These are phyloP conservation scores for Ustilago vetiveriae DNA, from an alignment of 1,284 basidiomycete genomes.

Conservation along the genomic window DNA sequence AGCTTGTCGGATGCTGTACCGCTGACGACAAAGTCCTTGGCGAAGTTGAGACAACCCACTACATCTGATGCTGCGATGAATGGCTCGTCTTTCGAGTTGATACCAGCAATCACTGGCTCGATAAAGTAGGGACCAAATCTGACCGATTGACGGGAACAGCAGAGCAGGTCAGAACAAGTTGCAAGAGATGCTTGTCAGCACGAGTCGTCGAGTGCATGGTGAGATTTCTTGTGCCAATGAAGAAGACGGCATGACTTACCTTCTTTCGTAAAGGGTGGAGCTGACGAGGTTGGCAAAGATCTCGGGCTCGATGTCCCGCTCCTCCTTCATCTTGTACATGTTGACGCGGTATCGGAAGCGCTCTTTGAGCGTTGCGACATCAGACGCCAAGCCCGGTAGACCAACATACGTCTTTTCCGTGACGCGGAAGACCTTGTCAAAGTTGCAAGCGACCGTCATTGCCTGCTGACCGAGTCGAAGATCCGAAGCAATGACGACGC, in stretches of 20 bases:
- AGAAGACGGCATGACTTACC: too few relatives aligned
- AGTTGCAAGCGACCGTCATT: constrained; percentile 87
- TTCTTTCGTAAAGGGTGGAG: constrained; percentile 94
- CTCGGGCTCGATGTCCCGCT: constrained; percentile 93
- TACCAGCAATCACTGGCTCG: constrained; percentile 94
- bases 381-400: constrained; percentile 90
- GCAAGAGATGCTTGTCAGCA: too few relatives aligned
- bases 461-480: constrained; percentile 90
- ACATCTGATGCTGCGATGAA: constrained; percentile 97
- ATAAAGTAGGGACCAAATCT: constrained; percentile 95
- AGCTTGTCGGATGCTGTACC: constrained; percentile 91
- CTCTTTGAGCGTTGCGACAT: constrained; percentile 84
- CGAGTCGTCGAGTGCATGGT: too few relatives aligned
- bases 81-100: constrained; percentile 81
- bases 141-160: background rate
- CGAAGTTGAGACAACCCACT: constrained; percentile 93
- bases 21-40: constrained; percentile 95
- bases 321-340: constrained; percentile 99
- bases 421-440: constrained; percentile 95
- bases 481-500: constrained; percentile 98
- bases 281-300: constrained; percentile 96
- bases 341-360: constrained; percentile 83
- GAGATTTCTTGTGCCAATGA: background rate
- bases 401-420: constrained; percentile 93
- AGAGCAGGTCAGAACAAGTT: background rate